phyloP scores from a whole-genome alignment of 2,329 filamentous ascomycete species.

The Sporothrix dimorphospora region DNA sequence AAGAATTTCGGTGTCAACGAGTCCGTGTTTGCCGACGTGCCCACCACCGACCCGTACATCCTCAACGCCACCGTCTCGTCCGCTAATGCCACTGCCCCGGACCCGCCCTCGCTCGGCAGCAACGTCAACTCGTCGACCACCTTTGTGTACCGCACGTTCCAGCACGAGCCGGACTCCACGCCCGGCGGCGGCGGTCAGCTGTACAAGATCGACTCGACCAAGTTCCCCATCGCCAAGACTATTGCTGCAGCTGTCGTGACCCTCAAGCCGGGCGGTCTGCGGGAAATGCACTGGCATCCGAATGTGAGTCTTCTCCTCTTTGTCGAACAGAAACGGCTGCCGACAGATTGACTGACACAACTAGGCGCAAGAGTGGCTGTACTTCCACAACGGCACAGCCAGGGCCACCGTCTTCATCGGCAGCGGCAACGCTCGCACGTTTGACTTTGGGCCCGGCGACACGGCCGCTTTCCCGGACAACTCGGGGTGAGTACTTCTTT shows the following conservation, averaged over 20 bases:
- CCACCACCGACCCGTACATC: slow-evolving; percentile 63
- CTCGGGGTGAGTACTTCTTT: slow-evolving; percentile 43
- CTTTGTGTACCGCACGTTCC: slow-evolving; percentile 63
- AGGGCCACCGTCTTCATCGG: slow-evolving; percentile 69
- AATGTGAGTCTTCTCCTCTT: slow-evolving; percentile 51
- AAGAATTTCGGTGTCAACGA: slow-evolving; percentile 69
- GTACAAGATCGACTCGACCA: slow-evolving; percentile 66
- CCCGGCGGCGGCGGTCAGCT: slow-evolving; percentile 49
- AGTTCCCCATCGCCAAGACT: slow-evolving; percentile 67
- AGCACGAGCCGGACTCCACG: slow-evolving; percentile 52
- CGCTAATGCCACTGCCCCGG: slow-evolving; percentile 40
- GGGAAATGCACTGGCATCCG: slow-evolving; percentile 72
- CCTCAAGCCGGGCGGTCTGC: slow-evolving; percentile 63
- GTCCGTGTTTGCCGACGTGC: slow-evolving; percentile 62
- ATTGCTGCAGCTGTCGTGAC: slow-evolving; percentile 67
- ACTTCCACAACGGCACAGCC: slow-evolving; percentile 66
- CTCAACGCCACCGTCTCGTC: slow-evolving; percentile 57
- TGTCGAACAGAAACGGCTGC: neutral
- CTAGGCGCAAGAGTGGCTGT: slow-evolving; percentile 72
- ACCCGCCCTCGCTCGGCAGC: slow-evolving; percentile 35
- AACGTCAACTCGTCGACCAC: slow-evolving; percentile 25
- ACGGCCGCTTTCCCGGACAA: slow-evolving; percentile 71
- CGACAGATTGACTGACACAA: neutral
- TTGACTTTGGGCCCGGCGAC: slow-evolving; percentile 69
- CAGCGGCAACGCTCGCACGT: slow-evolving; percentile 62